Evolutionary conservation across 306 rosid species (phyloP).

Genomic region (Hylodesmum podocarpum): DNA sequence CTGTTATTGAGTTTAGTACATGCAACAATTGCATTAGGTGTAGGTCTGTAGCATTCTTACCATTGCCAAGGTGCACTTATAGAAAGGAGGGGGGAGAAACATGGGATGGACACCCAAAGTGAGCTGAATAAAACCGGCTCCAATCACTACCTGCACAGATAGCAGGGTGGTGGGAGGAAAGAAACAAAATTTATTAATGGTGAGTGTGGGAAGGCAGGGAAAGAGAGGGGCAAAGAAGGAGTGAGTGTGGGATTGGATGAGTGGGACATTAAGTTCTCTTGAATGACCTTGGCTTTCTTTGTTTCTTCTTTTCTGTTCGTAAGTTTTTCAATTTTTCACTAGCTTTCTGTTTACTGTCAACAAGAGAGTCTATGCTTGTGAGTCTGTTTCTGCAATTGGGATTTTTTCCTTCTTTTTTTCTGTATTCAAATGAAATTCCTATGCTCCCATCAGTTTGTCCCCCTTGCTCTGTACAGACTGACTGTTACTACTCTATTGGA

Average conservation of each 20-base stretch:
- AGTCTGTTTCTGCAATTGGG: not conserved
- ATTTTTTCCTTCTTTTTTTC: not conserved
- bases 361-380: not conserved
- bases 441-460: constrained; percentile 2
- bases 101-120: not conserved
- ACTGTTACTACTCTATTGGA: not conserved
- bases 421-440: constrained; percentile 3
- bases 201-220: constrained; percentile 8
- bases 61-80: not conserved
- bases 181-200: not conserved
- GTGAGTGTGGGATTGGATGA: not conserved
- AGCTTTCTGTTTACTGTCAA: constrained; percentile 17
- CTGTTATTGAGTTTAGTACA: not conserved
- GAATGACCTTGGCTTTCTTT: not conserved
- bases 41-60: not conserved
- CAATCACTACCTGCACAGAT: constrained; percentile 8
- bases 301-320: not conserved
- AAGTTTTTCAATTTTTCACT: not conserved
- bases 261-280: constrained; percentile 1
- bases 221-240: constrained; percentile 3
- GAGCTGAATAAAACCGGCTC: not conserved
- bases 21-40: not conserved
- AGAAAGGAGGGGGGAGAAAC: not conserved
- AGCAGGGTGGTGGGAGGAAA: constrained; percentile 16
- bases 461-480: constrained; percentile 7